Evolutionary conservation across 225 moss, liverwort and hornwort genomes (phyloP).

Genomic region (Bryum argenteum): DNA sequence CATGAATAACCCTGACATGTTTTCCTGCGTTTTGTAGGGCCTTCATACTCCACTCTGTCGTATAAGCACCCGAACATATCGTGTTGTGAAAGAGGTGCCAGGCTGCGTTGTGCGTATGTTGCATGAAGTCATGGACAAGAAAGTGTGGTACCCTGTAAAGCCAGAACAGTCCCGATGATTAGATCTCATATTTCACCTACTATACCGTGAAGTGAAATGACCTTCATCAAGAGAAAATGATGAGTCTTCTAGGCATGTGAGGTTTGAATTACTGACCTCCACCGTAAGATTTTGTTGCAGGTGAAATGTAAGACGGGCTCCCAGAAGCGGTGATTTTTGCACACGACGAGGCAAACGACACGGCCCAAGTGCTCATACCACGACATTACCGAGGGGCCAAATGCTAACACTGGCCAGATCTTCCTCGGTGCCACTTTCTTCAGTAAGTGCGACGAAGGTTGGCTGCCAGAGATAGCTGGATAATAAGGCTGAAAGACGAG

Average conservation of each 20-base stretch:
- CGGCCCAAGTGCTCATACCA: slow-evolving; percentile 97
- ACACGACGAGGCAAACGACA: slow-evolving; percentile 72
- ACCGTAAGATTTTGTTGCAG: slow-evolving; percentile 52
- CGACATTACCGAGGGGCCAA: slow-evolving; percentile 81
- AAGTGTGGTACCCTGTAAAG: slow-evolving; percentile 62
- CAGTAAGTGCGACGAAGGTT: slow-evolving; percentile 51
- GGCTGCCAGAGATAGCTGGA: slow-evolving; percentile 46
- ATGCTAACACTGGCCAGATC: slow-evolving; percentile 65
- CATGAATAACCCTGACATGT: slow-evolving; percentile 64
- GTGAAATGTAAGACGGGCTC: slow-evolving; percentile 62
- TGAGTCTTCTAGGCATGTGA: background rate
- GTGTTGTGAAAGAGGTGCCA: slow-evolving; percentile 96
- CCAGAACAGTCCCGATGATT: slow-evolving; percentile 13
- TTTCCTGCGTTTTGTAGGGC: slow-evolving; percentile 46
- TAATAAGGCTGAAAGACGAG: slow-evolving; percentile 65
- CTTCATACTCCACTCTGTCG: slow-evolving; percentile 57
- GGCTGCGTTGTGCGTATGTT: slow-evolving; percentile 80
- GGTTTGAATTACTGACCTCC: slow-evolving; percentile 39
- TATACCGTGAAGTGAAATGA: background rate
- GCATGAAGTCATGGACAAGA: slow-evolving; percentile 69
- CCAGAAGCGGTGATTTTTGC: slow-evolving; percentile 84
- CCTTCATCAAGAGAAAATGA: background rate
- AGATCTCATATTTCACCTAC: slow-evolving; percentile 9
- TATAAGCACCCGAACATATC: slow-evolving; percentile 69
- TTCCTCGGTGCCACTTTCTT: slow-evolving; percentile 60